Conservation (phyloP, 1,139 yeast species). For the Debaryomycetaceae sp. region DNA sequence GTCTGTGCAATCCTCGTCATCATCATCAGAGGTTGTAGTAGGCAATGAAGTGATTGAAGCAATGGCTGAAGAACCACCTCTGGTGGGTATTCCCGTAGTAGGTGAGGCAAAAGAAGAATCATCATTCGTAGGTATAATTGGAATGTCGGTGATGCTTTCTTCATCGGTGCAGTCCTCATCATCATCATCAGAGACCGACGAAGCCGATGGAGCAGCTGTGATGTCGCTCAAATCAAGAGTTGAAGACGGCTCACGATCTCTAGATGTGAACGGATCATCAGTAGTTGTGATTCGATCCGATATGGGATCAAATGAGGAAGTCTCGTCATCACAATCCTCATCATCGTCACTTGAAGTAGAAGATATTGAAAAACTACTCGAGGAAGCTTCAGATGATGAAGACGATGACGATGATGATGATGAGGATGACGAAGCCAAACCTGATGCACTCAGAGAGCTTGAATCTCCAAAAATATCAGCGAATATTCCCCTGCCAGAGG, state of each 20-base stretch:
- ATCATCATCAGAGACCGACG: conserved; percentile 1
- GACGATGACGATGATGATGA: neutral
- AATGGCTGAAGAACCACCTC: neutral
- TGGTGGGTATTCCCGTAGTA: neutral
- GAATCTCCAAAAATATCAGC: neutral
- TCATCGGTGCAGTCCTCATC: neutral
- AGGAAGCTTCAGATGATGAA: neutral
- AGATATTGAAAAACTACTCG: neutral
- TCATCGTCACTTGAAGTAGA: conserved; percentile 6
- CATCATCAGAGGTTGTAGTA: neutral
- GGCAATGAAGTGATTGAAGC: neutral
- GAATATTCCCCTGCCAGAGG: neutral
- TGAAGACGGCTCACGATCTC: neutral
- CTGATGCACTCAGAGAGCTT: neutral
- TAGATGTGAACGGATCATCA: neutral
- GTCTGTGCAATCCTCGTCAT: neutral
- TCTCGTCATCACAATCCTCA: conserved; percentile 11
- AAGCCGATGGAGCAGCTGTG: neutral
- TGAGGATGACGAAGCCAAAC: neutral
- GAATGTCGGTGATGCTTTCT: neutral
- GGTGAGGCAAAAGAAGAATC: neutral
- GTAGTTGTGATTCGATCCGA: neutral
- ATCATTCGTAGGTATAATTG: neutral
- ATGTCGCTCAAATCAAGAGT: neutral
- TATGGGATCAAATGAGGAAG: conserved; percentile 3